Evolutionary conservation across 495 filamentous ascomycete genomes (phyloP).

Genomic region (Trichoderma virens): DNA sequence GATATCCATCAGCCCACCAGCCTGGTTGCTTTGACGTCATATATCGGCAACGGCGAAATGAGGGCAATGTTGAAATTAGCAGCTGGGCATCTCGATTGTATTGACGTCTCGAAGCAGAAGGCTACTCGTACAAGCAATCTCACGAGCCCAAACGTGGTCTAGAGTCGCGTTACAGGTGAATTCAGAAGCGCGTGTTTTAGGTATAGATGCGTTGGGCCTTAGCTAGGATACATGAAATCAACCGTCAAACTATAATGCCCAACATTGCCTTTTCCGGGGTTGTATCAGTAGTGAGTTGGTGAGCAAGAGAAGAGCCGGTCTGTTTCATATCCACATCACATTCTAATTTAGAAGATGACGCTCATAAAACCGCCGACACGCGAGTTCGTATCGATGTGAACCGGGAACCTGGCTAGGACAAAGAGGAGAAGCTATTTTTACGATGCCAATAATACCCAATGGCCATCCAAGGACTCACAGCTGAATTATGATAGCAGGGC

Average conservation of each 20-base stretch:
- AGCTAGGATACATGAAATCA: no score
- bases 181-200: no score
- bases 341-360: neutral
- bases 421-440: neutral
- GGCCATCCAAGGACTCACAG: neutral
- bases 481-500: no score
- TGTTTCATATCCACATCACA: neutral
- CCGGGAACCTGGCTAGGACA: neutral
- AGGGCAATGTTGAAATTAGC: neutral
- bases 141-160: no score
- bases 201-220: no score
- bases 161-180: no score
- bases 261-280: neutral
- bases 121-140: no score
- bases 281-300: neutral
- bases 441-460: neutral
- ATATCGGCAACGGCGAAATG: neutral
- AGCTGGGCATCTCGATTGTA: no score
- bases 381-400: neutral
- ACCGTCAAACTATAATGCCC: neutral
- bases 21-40: neutral
- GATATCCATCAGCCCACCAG: neutral
- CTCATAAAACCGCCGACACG: neutral
- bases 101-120: no score
- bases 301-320: neutral